phyloP scores from a whole-genome alignment of 1,284 basidiomycete species.

The Microbotryum violaceum region DNA sequence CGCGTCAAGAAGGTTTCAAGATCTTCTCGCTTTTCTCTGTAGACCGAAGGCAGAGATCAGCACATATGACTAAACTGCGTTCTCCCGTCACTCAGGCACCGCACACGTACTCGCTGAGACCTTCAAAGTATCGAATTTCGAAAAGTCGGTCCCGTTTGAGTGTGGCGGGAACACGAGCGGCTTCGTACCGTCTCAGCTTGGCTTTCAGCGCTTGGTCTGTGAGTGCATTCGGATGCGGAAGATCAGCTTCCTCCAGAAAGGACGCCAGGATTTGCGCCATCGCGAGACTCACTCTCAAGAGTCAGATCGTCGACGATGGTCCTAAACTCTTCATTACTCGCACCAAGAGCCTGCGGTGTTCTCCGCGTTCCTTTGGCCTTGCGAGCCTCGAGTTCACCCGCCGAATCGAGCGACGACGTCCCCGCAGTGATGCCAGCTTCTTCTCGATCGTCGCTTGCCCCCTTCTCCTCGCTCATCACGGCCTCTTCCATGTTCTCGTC shows the following conservation, averaged over 20 bases:
- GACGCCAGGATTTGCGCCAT: neutral
- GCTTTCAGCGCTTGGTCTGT: conserved; percentile 22
- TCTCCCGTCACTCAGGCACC: too few relatives aligned
- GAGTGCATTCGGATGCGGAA: too few relatives aligned
- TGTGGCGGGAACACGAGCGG: conserved; percentile 10
- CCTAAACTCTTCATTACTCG: conserved; percentile 6
- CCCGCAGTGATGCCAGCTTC: conserved; percentile 6
- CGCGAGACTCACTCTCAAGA: conserved; percentile 19
- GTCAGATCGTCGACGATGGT: conserved; percentile 26
- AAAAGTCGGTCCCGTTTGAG: conserved; percentile 25
- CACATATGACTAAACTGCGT: too few relatives aligned
- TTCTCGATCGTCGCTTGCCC: conserved; percentile 12
- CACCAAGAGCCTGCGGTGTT: neutral
- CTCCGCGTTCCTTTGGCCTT: neutral
- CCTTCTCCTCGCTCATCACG: neutral
- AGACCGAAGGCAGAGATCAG: too few relatives aligned
- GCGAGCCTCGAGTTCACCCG: neutral
- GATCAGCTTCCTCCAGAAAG: neutral
- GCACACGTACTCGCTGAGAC: conserved; percentile 1
- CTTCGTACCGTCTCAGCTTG: conserved; percentile 23
- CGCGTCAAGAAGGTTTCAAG: conserved; percentile 17
- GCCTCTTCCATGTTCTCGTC: neutral
- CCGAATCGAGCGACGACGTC: too few relatives aligned
- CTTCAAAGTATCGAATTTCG: conserved; percentile 27
- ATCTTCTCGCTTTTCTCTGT: conserved; percentile 21